Evolutionary conservation across 2,329 filamentous ascomycete species (phyloP).

Genomic region (Exophiala xenobiotica): DNA sequence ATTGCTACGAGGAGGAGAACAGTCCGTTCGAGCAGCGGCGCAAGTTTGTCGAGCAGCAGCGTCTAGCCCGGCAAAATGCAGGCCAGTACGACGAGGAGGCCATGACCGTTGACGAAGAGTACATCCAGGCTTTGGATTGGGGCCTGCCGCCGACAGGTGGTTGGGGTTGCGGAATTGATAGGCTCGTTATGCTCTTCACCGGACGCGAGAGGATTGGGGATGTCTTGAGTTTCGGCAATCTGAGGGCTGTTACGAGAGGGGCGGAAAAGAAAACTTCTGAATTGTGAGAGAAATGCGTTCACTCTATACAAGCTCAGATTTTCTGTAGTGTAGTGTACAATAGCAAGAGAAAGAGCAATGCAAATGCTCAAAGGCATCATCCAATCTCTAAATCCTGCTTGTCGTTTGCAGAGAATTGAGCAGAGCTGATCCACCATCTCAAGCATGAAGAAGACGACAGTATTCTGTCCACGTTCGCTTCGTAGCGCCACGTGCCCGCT

Average conservation of each 20-base stretch:
- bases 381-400: not conserved
- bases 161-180: conserved; percentile 92
- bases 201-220: conserved; percentile 78
- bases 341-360: not conserved
- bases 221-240: conserved; percentile 81
- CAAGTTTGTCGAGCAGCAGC: conserved; percentile 69
- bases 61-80: conserved; percentile 36
- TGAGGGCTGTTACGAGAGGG: conserved; percentile 55
- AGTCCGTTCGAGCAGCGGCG: conserved; percentile 79
- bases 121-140: conserved; percentile 79
- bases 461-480: too few relatives aligned
- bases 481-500: too few relatives aligned
- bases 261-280: conserved; percentile 18
- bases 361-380: too few relatives aligned
- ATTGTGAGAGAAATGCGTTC: not conserved
- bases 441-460: too few relatives aligned
- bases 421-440: too few relatives aligned
- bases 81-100: conserved; percentile 48
- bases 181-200: conserved; percentile 86
- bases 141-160: conserved; percentile 93
- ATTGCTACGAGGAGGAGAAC: conserved; percentile 99
- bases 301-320: too few relatives aligned
- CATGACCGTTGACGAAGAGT: conserved; percentile 70
- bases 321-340: not conserved
- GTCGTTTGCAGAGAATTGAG: too few relatives aligned